These are phyloP conservation scores for Tremella fuciformis DNA, from an alignment of 768 basidiomycete genomes.

Conservation along the genomic window DNA sequence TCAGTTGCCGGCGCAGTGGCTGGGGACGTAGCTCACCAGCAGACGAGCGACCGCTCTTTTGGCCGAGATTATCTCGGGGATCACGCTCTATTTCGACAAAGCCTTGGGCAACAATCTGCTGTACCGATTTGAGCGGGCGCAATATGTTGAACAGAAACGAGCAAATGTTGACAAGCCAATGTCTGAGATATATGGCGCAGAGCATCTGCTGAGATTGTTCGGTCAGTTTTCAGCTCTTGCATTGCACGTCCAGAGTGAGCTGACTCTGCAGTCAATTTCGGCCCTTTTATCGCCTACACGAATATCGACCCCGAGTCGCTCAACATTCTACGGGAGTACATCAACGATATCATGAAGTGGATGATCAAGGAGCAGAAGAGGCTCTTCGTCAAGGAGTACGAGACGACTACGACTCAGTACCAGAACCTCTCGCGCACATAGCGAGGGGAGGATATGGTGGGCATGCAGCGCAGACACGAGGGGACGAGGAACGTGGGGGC, in stretches of 20 bases:
- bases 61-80: slow-evolving; percentile 77
- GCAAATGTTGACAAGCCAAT: slow-evolving; percentile 74
- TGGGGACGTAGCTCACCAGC: neutral
- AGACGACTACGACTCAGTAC: slow-evolving; percentile 70
- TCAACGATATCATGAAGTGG: slow-evolving; percentile 82
- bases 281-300: slow-evolving; percentile 82
- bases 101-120: slow-evolving; percentile 78
- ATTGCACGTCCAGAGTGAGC: neutral
- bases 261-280: slow-evolving; percentile 70
- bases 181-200: slow-evolving; percentile 88
- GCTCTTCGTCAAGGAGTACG: slow-evolving; percentile 75
- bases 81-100: slow-evolving; percentile 89
- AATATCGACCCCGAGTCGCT: slow-evolving; percentile 88
- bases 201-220: slow-evolving; percentile 86
- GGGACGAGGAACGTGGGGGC: no score
- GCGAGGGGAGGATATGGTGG: no score
- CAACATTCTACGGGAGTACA: slow-evolving; percentile 76
- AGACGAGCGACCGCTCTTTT: slow-evolving; percentile 69
- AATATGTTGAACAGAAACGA: slow-evolving; percentile 77
- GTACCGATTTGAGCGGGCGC: slow-evolving; percentile 91
- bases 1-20: slow-evolving; percentile 21
- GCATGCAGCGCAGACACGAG: no score
- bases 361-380: slow-evolving; percentile 71
- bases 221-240: slow-evolving; percentile 58
- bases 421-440: slow-evolving; percentile 77